Percentiles rank a stretch among this genome's conserved stretches.
Evolutionary conservation across 2,329 filamentous ascomycete species (phyloP).

Genomic region (Alternaria incomplexa): DNA sequence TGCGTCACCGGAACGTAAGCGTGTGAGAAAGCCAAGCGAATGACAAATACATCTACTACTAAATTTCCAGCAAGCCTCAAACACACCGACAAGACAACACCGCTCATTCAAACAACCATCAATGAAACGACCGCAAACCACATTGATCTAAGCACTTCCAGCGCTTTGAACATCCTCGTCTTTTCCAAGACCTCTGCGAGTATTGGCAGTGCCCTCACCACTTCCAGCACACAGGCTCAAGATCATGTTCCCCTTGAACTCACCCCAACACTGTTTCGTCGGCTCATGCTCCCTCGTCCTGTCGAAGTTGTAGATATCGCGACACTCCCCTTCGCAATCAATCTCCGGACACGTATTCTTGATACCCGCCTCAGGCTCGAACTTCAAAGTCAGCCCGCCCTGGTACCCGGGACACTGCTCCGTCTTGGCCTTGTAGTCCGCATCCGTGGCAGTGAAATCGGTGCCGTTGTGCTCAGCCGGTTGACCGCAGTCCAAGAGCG

Average conservation of each 20-base stretch:
- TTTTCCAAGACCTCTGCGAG: neutral
- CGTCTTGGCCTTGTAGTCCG: neutral
- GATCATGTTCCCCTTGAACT: slow-evolving; percentile 21
- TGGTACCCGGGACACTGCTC: slow-evolving; percentile 24
- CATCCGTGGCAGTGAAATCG: too few species aligned
- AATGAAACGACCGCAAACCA: neutral
- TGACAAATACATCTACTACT: neutral
- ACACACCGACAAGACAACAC: neutral
- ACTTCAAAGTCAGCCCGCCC: slow-evolving; percentile 15
- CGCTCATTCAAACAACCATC: neutral
- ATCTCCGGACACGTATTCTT: slow-evolving; percentile 10
- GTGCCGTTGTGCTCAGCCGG: too few species aligned
- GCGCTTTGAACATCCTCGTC: neutral
- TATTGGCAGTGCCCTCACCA: neutral
- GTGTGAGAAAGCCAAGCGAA: neutral
- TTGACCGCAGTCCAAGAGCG: too few species aligned
- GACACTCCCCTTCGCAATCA: slow-evolving; percentile 7
- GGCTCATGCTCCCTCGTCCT: slow-evolving; percentile 18
- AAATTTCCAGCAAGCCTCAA: neutral
- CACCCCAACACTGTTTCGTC: slow-evolving; percentile 16
- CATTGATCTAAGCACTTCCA: neutral
- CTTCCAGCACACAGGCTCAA: slow-evolving; percentile 14
- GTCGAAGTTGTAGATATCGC: slow-evolving; percentile 14
- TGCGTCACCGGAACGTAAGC: neutral
- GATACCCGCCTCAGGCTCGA: slow-evolving; percentile 1